phyloP scores from a whole-genome alignment of 495 filamentous ascomycete species.

The Cercophora sp. region DNA sequence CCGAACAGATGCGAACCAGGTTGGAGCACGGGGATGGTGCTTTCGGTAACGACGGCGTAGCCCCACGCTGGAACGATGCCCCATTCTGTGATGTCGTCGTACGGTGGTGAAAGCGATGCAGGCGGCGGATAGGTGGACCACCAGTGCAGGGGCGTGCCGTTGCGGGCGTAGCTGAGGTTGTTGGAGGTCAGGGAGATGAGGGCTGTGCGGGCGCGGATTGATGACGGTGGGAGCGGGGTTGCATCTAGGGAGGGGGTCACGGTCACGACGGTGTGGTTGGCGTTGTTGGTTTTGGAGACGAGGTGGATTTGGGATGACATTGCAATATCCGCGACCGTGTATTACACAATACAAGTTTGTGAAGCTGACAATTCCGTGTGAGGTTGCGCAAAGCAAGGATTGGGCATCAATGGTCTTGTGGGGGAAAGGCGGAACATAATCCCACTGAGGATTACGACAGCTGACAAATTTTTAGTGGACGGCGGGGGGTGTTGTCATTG shows the following conservation, averaged over 20 bases:
- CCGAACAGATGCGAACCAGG: background rate
- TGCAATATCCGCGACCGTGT: no score
- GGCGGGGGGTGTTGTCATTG: no score
- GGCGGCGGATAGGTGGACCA: slow-evolving; percentile 29
- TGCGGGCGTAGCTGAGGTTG: slow-evolving; percentile 44
- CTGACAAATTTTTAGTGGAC: no score
- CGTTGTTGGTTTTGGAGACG: slow-evolving; percentile 10
- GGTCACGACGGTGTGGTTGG: background rate
- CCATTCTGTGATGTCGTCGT: slow-evolving; percentile 29
- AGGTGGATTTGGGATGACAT: slow-evolving; percentile 1
- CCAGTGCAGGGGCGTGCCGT: slow-evolving; percentile 26
- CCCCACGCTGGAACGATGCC: slow-evolving; percentile 49
- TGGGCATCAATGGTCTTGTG: no score
- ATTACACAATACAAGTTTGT: no score
- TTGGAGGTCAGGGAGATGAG: slow-evolving; percentile 42
- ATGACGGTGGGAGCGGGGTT: slow-evolving; percentile 4
- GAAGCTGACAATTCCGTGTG: no score
- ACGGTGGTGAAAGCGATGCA: slow-evolving; percentile 18
- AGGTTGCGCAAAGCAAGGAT: no score
- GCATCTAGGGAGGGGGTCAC: background rate
- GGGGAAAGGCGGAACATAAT: no score
- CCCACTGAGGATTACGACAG: no score
- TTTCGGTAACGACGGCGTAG: slow-evolving; percentile 34
- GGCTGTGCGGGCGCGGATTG: slow-evolving; percentile 33
- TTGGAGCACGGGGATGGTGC: slow-evolving; percentile 11